phyloP scores from a whole-genome alignment of 805 yeast species.

The Monosporozyma siamensis region DNA sequence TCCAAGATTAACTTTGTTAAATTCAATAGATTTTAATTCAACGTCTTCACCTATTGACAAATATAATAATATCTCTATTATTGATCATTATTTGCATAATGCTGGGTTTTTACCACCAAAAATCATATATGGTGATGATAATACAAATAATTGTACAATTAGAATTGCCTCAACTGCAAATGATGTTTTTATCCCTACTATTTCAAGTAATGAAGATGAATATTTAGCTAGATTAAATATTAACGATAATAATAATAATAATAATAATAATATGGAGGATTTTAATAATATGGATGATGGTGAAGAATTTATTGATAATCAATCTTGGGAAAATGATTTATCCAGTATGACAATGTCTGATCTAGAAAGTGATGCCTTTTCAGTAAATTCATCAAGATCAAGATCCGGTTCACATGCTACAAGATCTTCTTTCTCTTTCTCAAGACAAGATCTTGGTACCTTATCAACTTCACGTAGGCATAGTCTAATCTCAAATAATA shows the following conservation, averaged over 20 bases:
- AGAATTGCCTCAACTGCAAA: constrained; percentile 30
- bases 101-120: constrained; percentile 1
- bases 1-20: not conserved
- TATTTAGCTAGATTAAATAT: constrained; percentile 18
- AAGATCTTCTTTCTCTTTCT: not conserved
- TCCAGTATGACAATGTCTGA: not conserved
- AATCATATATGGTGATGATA: not conserved
- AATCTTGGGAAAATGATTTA: not conserved
- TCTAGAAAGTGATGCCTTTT: not conserved
- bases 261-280: constrained; percentile 7
- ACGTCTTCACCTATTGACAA: not conserved
- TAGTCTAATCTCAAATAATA: not conserved
- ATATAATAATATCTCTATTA: not conserved
- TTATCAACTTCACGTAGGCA: not conserved
- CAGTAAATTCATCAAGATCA: not conserved
- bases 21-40: not conserved
- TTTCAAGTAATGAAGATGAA: constrained; percentile 24
- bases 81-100: not conserved
- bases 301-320: not conserved
- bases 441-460: not conserved
- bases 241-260: too few relatives aligned
- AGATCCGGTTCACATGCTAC: not conserved
- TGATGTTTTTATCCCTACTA: constrained; percentile 28
- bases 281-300: not conserved
- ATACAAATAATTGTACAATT: constrained; percentile 11